Evolutionary conservation across 305 asterid species (phyloP).

Genomic region (Fraxinus xanthoxyloides): DNA sequence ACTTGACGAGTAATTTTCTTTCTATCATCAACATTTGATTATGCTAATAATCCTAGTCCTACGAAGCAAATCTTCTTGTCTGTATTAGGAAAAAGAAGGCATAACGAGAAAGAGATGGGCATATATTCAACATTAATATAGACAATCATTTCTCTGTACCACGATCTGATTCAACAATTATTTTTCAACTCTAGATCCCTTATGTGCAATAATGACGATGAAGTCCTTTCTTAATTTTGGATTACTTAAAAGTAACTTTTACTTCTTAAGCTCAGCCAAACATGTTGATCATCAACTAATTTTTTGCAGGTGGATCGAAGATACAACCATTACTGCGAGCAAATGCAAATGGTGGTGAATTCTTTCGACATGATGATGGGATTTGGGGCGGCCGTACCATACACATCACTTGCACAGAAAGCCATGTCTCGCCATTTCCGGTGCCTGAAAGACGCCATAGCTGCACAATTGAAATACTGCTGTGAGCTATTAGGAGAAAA

Average conservation of each 20-base stretch:
- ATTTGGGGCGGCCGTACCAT: constrained; percentile 84
- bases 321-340: constrained; percentile 91
- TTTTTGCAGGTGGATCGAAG: constrained; percentile 74
- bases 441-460: constrained; percentile 81
- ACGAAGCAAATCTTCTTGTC: constrained; percentile 22
- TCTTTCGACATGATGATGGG: constrained; percentile 98
- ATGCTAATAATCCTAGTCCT: neutral
- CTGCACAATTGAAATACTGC: constrained; percentile 62
- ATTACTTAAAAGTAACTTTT: neutral
- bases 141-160: constrained; percentile 38
- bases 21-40: constrained; percentile 13
- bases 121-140: constrained; percentile 45
- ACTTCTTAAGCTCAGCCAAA: neutral
- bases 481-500: constrained; percentile 83
- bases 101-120: constrained; percentile 29
- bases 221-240: neutral
- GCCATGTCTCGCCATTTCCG: constrained; percentile 97
- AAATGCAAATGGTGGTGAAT: constrained; percentile 96
- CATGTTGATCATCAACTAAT: neutral
- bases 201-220: neutral
- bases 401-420: constrained; percentile 80
- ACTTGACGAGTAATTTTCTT: constrained; percentile 26
- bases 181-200: neutral
- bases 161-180: constrained; percentile 28
- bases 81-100: constrained; percentile 38